Evolutionary conservation across 164 flowering plant genomes (phyloP), one percentile per base, ranked within the genome.

Genomic region (Vitis cinerea): DNA sequence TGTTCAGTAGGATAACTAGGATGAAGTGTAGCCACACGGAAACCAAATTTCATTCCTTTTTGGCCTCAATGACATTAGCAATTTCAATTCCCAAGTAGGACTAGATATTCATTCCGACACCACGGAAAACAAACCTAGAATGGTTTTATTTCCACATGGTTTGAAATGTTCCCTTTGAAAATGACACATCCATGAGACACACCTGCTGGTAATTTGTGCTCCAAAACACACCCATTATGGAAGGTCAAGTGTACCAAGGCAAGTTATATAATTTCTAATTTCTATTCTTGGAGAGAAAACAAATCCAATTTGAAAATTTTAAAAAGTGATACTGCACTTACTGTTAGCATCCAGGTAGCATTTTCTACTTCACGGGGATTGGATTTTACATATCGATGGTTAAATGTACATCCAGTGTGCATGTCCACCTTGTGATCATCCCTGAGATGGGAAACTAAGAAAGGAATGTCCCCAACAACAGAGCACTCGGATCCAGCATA

Each of bases 341-440:
- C 97, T 3, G 98, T 92, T 23, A 94, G 82, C 94, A 90, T 92
- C 97, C 97, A 92, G 9, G 97, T 92, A 50, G 97, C 97, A 71
- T 94, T 94, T 71, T 94, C 95, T 17, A 91, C 97, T 80, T 90
- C 97, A 10, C 94, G 97, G 50, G 98, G 97, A 81, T 90, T 94
- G 10, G 97, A 88, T 71, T 92, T 91, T 23, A 89, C 97, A 71
- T 94, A 92, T 16, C 97, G 94, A 79, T 94, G 97, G 75, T 92
- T 94, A 72, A 94, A 92, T 17, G 97, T 91, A 80, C 88, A 84
- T 50, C 98, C 98, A 4, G 94, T 70, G 75, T 92, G 97, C 98
- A 92, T 94, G 82, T 94, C 97, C 69, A 92, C 98, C 80, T 92
- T 90, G 86, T 94, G 98, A 71, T 92, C 94, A 68, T 90, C 97